Conservation (phyloP, 768 basidiomycete genomes). For the Boletus reticulatus region DNA sequence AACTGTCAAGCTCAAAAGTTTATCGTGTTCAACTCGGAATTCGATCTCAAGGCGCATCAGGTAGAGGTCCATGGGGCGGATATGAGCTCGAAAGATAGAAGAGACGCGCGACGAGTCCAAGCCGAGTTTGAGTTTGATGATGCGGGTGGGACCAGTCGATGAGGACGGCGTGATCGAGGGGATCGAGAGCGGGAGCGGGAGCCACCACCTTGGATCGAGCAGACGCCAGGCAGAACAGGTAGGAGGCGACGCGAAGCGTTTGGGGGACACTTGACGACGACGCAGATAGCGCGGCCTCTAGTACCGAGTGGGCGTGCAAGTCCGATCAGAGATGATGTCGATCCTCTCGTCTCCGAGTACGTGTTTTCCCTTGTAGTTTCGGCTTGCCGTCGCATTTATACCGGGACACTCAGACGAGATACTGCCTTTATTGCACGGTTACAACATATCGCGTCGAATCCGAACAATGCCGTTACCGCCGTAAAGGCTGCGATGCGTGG, state of each 20-base stretch:
- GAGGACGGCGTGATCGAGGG: constrained; percentile 47
- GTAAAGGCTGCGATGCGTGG: constrained; percentile 76
- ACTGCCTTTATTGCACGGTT: constrained; percentile 63
- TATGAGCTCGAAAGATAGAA: constrained; percentile 68
- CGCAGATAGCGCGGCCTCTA: constrained; percentile 12
- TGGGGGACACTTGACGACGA: constrained; percentile 51
- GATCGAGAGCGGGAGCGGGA: constrained; percentile 53
- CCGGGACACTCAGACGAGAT: constrained; percentile 52
- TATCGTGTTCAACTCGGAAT: constrained; percentile 83
- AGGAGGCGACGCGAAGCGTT: constrained; percentile 60
- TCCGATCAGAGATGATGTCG: constrained; percentile 43
- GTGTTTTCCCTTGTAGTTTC: constrained; percentile 17
- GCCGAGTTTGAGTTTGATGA: constrained; percentile 70
- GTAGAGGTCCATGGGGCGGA: constrained; percentile 79
- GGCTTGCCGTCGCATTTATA: neutral
- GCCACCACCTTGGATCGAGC: constrained; percentile 19
- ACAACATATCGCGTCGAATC: constrained; percentile 53
- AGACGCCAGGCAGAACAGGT: constrained; percentile 28
- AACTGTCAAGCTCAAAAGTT: constrained; percentile 86
- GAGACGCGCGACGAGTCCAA: constrained; percentile 64
- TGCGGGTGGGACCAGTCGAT: constrained; percentile 41
- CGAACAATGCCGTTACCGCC: constrained; percentile 54
- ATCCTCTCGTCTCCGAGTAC: constrained; percentile 56
- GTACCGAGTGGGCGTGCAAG: constrained; percentile 29
- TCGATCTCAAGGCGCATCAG: constrained; percentile 92